These are phyloP conservation scores for Penicillium sp. DNA, from an alignment of 2,329 filamentous ascomycete species.

Conservation along the genomic window DNA sequence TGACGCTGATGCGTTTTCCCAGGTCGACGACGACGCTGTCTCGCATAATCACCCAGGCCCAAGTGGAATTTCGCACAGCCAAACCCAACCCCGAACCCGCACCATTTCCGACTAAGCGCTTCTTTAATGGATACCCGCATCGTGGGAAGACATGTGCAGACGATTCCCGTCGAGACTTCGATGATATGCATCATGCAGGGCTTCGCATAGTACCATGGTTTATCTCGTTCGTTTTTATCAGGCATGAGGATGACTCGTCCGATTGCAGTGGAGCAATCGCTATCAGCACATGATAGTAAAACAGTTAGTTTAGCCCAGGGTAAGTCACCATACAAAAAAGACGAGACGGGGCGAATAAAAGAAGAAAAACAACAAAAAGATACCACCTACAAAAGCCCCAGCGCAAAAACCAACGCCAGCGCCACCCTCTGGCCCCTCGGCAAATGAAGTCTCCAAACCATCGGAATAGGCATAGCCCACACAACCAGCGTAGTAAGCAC, in stretches of 20 bases:
- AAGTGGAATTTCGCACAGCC: no score
- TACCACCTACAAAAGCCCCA: constrained; percentile 10
- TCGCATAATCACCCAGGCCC: no score
- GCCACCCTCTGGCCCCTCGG: constrained; percentile 8
- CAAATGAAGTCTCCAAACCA: constrained; percentile 7
- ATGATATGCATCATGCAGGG: constrained; percentile 8
- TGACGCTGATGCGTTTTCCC: no score
- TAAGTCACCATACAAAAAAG: neutral
- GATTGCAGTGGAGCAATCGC: constrained; percentile 8
- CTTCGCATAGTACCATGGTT: constrained; percentile 2
- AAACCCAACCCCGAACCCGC: no score
- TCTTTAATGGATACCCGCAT: constrained; percentile 3
- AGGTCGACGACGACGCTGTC: no score
- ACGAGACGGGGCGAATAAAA: neutral
- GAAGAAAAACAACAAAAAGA: neutral
- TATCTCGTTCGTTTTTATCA: neutral
- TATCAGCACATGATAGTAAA: neutral
- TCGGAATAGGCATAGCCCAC: constrained; percentile 9
- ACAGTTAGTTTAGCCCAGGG: no score
- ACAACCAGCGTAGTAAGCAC: constrained; percentile 1
- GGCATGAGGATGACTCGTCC: constrained; percentile 6
- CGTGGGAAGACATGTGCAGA: constrained; percentile 8
- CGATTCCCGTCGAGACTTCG: constrained; percentile 8
- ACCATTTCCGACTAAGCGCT: neutral
- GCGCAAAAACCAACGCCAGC: constrained; percentile 1